Conservation (phyloP, 495 filamentous ascomycete genomes). For the Penicillium pulvis region DNA sequence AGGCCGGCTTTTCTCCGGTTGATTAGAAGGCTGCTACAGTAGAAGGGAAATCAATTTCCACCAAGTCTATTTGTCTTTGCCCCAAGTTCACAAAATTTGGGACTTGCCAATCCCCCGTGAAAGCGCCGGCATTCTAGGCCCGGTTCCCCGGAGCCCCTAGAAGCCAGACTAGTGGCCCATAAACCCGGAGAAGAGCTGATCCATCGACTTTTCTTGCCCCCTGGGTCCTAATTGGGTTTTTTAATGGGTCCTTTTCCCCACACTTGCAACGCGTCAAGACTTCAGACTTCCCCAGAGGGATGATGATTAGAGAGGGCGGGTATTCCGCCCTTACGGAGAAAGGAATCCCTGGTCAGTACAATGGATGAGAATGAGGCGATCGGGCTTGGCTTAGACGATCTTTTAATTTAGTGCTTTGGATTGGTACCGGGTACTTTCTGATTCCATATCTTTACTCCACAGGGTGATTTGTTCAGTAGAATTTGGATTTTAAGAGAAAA, state of each 20-base stretch:
- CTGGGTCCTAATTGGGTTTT: slow-evolving; percentile 3
- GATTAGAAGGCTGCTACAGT: neutral
- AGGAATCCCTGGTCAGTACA: slow-evolving; percentile 12
- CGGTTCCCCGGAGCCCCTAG: slow-evolving; percentile 6
- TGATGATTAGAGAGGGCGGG: neutral
- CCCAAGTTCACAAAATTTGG: neutral
- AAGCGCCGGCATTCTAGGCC: slow-evolving; percentile 1
- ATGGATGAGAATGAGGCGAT: slow-evolving; percentile 26
- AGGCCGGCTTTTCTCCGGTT: neutral
- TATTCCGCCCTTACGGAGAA: slow-evolving; percentile 9
- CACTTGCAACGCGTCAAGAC: slow-evolving; percentile 20
- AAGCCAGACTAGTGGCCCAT: slow-evolving; percentile 4
- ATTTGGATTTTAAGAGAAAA: neutral
- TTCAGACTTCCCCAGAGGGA: slow-evolving; percentile 1
- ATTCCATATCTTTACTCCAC: slow-evolving; percentile 6
- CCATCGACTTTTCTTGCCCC: slow-evolving; percentile 12
- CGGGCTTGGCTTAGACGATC: slow-evolving; percentile 17
- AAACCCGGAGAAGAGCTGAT: slow-evolving; percentile 15
- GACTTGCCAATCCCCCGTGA: neutral
- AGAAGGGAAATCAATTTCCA: neutral
- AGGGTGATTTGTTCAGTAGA: neutral
- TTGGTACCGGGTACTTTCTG: slow-evolving; percentile 10
- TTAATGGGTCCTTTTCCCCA: slow-evolving; percentile 11
- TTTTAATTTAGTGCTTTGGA: slow-evolving; percentile 10
- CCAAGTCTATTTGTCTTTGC: neutral